These are phyloP conservation scores for Lanmaoa rubissima DNA, from an alignment of 768 basidiomycete species.

Conservation along the genomic window DNA sequence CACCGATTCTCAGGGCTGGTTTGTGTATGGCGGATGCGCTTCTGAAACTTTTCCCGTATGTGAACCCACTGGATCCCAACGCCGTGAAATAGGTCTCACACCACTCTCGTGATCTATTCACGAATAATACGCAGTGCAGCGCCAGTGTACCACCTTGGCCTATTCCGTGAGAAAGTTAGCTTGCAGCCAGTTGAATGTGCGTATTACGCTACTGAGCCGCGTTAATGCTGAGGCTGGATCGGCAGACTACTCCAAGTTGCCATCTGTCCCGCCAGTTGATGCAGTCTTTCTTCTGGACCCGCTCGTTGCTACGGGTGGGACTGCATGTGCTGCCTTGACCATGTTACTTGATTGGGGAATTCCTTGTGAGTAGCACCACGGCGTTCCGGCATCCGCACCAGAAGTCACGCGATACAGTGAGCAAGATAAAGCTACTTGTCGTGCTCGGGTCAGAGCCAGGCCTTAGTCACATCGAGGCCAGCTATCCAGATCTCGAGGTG, in stretches of 20 bases:
- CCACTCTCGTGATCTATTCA: background rate
- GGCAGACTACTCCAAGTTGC: slow-evolving; percentile 88
- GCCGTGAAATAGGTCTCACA: background rate
- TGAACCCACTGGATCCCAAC: slow-evolving; percentile 5
- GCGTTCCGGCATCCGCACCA: background rate
- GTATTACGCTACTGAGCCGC: slow-evolving; percentile 14
- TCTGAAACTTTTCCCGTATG: slow-evolving; percentile 81
- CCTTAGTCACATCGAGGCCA: slow-evolving; percentile 57
- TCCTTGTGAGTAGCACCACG: slow-evolving; percentile 43
- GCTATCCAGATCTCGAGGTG: slow-evolving; percentile 82
- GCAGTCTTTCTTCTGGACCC: slow-evolving; percentile 88
- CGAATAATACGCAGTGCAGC: slow-evolving; percentile 48
- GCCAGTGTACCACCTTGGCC: slow-evolving; percentile 86
- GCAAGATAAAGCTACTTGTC: slow-evolving; percentile 76
- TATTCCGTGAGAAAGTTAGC: slow-evolving; percentile 83
- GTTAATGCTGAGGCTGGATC: slow-evolving; percentile 1
- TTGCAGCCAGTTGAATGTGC: slow-evolving; percentile 90
- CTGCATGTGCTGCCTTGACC: slow-evolving; percentile 79
- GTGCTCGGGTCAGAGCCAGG: slow-evolving; percentile 80
- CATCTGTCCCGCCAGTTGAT: slow-evolving; percentile 72
- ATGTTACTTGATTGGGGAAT: slow-evolving; percentile 90
- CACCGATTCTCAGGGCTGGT: slow-evolving; percentile 93
- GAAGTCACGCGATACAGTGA: slow-evolving; percentile 38
- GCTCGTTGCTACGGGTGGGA: slow-evolving; percentile 91
- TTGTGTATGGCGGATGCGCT: slow-evolving; percentile 91